phyloP scores from a whole-genome alignment of 495 filamentous ascomycete genomes.

The Talaromyces nanjingensis region DNA sequence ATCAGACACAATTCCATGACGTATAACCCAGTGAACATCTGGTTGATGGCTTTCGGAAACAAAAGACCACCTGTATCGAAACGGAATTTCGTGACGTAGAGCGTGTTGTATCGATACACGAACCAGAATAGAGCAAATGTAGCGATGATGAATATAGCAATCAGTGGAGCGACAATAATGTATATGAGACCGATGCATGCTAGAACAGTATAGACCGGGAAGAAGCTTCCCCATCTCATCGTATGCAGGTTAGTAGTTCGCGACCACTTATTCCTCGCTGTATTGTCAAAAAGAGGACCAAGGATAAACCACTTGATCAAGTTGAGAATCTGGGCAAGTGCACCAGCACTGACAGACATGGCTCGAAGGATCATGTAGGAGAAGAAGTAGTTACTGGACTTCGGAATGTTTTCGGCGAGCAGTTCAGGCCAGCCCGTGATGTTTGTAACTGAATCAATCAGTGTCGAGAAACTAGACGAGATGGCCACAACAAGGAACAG shows the following conservation, averaged over 20 bases:
- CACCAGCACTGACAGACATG: constrained; percentile 81
- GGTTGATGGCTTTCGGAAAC: constrained; percentile 90
- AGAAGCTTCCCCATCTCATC: constrained; percentile 88
- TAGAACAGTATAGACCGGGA: constrained; percentile 92
- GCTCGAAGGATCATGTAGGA: constrained; percentile 96
- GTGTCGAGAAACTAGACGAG: constrained; percentile 65
- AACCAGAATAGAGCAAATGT: constrained; percentile 95
- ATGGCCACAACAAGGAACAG: constrained; percentile 91
- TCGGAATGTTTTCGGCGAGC: constrained; percentile 78
- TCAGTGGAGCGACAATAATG: constrained; percentile 81
- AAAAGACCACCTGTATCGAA: constrained; percentile 90
- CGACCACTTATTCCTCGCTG: constrained; percentile 81
- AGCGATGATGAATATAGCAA: constrained; percentile 87
- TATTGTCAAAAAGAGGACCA: constrained; percentile 71
- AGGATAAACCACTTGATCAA: constrained; percentile 76
- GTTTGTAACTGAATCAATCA: constrained; percentile 56
- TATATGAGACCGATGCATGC: constrained; percentile 94
- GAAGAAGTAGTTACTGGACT: constrained; percentile 94
- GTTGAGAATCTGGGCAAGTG: constrained; percentile 74
- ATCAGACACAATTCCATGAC: constrained; percentile 89
- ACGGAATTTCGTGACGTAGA: constrained; percentile 88
- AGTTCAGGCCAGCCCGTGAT: constrained; percentile 56
- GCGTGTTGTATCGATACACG: constrained; percentile 91
- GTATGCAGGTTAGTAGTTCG: constrained; percentile 72
- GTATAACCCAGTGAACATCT: constrained; percentile 91